Evolutionary conservation across 1,139 yeast genomes (phyloP), one percentile per base, ranked within the genome.

Genomic region (Taiozyma onychis): DNA sequence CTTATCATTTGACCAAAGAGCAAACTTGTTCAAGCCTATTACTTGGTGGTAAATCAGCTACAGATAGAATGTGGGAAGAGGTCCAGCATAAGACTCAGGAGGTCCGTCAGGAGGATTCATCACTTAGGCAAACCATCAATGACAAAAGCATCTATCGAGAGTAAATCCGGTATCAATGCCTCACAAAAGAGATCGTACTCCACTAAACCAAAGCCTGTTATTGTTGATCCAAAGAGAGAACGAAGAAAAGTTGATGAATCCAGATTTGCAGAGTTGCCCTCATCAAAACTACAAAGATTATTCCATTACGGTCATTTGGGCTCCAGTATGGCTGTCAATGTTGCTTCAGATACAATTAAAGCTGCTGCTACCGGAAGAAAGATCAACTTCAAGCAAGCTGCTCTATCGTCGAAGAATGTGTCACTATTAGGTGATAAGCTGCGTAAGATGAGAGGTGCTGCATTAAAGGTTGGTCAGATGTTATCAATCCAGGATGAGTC

Each of bases 391-490:
- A 77, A 77, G 54, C 80, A 86, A 2, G 67, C 90, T 45, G 72
- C 95, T 4, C 73, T 93, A 57, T 84, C 89, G 5, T 91, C 96
- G 3, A 79, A 80, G 28, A 93, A 93, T 66, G 83, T 93, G 46
- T 97, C 93, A 61, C 72, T 95, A 49, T 80, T 93, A 75, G 96
- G 96, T 16, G 81, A 79, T 58, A 90, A 89, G 66, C 81, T 93
- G 61, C 83, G 95, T 48, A 83, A 88, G 64, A 93, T 93, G 99
- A 78, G 99, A 64, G 99, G 99, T 14, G 99, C 99, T 3, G 99
- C 99, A 3, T 75, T 93, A 62, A 93, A 93, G 65, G 79, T 93
- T 49, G 99, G 99, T 16, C 99, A 93, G 70, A 81, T 93, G 85
- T 73, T 95, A 67, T 88, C 97, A 3, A 91, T 93, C 67, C 99